These are phyloP conservation scores for Trichophyton rubrum DNA, from an alignment of 2,329 filamentous ascomycete genomes.

Conservation along the genomic window DNA sequence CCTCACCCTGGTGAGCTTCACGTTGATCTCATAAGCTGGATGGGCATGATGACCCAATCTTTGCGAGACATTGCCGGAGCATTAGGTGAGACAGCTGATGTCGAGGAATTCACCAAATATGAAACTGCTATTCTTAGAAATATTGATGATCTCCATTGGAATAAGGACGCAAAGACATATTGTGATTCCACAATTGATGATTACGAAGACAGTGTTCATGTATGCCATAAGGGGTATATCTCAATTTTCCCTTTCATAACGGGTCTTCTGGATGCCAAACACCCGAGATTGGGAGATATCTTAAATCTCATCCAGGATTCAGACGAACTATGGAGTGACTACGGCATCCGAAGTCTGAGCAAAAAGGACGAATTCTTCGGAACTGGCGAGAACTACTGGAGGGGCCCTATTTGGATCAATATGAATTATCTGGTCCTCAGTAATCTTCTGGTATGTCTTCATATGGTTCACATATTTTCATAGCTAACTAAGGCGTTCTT, in stretches of 20 bases:
- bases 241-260: constrained; percentile 86
- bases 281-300: constrained; percentile 59
- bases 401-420: constrained; percentile 87
- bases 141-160: constrained; percentile 90
- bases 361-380: constrained; percentile 71
- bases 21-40: constrained; percentile 88
- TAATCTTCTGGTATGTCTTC: constrained; percentile 58
- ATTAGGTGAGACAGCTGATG: constrained; percentile 66
- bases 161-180: constrained; percentile 63
- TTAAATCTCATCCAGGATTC: constrained; percentile 69
- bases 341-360: constrained; percentile 82
- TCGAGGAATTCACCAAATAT: constrained; percentile 55
- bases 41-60: constrained; percentile 90
- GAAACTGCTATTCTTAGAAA: constrained; percentile 70
- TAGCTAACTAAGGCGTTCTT: constrained; percentile 6
- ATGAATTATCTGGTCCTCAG: constrained; percentile 83
- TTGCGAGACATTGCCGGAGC: constrained; percentile 65
- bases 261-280: constrained; percentile 62
- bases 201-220: constrained; percentile 76
- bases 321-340: constrained; percentile 76
- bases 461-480: not conserved
- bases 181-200: constrained; percentile 94
- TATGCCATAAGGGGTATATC: constrained; percentile 95
- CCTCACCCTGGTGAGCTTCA: constrained; percentile 94
- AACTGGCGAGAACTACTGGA: constrained; percentile 94